phyloP scores from a whole-genome alignment of 164 flowering plant genomes.

The Annona cherimola region DNA sequence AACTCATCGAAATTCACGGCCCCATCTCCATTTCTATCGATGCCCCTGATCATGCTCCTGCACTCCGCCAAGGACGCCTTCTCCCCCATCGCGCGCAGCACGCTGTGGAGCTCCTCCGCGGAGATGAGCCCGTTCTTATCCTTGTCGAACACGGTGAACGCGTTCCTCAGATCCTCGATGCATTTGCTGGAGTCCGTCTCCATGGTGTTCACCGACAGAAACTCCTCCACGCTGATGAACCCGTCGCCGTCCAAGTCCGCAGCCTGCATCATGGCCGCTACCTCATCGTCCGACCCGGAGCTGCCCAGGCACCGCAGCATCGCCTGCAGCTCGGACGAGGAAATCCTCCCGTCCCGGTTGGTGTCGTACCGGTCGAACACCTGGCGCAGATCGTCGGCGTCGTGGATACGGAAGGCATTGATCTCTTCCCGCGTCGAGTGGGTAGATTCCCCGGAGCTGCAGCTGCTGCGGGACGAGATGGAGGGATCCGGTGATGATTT shows the following conservation, averaged over 20 bases:
- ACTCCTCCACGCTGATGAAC: slow-evolving; percentile 16
- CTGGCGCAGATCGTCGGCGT: slow-evolving; percentile 10
- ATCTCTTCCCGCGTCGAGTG: background rate
- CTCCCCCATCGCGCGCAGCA: slow-evolving; percentile 14
- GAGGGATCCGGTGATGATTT: background rate
- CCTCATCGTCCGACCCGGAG: slow-evolving; percentile 4
- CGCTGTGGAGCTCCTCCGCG: slow-evolving; percentile 17
- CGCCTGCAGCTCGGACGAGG: slow-evolving; percentile 11
- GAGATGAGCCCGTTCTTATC: slow-evolving; percentile 18
- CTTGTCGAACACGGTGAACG: slow-evolving; percentile 14
- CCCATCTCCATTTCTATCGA: slow-evolving; percentile 18
- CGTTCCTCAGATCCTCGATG: slow-evolving; percentile 15
- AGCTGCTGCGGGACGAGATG: background rate
- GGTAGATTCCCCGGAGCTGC: background rate
- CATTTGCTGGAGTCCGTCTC: slow-evolving; percentile 12
- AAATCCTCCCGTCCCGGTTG: slow-evolving; percentile 17
- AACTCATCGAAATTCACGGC: slow-evolving; percentile 19
- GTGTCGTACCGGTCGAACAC: slow-evolving; percentile 16
- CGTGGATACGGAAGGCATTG: slow-evolving; percentile 5
- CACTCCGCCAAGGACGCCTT: slow-evolving; percentile 11
- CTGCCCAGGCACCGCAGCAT: slow-evolving; percentile 14
- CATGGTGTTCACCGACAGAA: slow-evolving; percentile 9
- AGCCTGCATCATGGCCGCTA: slow-evolving; percentile 13
- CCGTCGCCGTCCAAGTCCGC: slow-evolving; percentile 20
- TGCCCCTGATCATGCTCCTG: slow-evolving; percentile 12